Percentiles rank a stretch among this genome's conserved stretches.
Evolutionary conservation across 78 protist genomes (phyloP).

Genomic region (Dictyostelium citrinum): DNA sequence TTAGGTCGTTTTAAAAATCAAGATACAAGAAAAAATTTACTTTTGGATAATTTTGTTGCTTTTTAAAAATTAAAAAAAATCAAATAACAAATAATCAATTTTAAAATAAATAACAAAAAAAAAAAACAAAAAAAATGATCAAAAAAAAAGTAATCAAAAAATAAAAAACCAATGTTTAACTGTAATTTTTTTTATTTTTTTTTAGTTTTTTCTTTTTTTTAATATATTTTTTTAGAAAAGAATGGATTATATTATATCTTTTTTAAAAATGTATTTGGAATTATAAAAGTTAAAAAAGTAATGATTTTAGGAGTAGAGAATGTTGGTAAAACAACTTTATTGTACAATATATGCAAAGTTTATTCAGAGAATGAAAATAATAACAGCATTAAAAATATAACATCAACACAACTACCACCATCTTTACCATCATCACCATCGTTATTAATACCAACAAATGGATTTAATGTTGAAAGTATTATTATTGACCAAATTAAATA

Average conservation of each 20-base stretch:
- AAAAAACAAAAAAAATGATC: neutral
- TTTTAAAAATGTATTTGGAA: neutral
- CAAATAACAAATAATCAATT: too few species aligned
- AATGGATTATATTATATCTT: neutral
- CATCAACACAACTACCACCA: too few species aligned
- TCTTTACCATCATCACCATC: too few species aligned
- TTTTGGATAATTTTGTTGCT: constrained; percentile 64
- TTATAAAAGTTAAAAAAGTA: neutral
- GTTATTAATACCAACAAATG: neutral
- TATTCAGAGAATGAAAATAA: neutral
- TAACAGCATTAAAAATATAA: too few species aligned
- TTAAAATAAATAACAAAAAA: too few species aligned
- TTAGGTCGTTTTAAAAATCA: constrained; percentile 42
- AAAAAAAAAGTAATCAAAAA: neutral
- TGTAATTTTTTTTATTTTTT: too few species aligned
- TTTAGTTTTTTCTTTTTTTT: too few species aligned
- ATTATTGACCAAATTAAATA: neutral
- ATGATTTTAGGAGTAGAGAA: neutral
- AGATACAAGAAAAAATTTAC: constrained; percentile 40
- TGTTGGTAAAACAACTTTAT: neutral
- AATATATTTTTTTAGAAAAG: too few species aligned
- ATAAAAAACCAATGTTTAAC: neutral
- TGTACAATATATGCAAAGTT: too few species aligned
- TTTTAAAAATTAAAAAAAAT: constrained; percentile 8
- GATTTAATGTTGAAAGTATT: neutral